Evolutionary conservation across 768 basidiomycete genomes (phyloP).

Genomic region (Tulasnella sp.): DNA sequence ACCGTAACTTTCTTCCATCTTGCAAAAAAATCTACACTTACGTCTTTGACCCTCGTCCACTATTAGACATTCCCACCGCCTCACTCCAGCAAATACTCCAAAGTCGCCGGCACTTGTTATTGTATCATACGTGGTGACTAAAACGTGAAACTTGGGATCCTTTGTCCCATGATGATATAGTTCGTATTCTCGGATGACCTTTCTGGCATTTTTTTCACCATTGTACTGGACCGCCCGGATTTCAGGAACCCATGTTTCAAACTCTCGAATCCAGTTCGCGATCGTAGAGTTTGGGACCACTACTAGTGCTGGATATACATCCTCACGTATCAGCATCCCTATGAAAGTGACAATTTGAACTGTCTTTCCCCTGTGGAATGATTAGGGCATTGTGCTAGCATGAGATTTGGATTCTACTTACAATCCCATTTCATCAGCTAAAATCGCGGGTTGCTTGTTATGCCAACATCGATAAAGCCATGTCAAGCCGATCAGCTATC

Average conservation of each 20-base stretch:
- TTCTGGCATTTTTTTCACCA: conserved; percentile 66
- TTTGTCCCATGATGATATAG: conserved; percentile 44
- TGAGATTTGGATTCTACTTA: conserved; percentile 24
- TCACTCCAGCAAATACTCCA: conserved; percentile 64
- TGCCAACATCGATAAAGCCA: conserved; percentile 86
- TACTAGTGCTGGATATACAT: conserved; percentile 68
- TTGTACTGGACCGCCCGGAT: conserved; percentile 73
- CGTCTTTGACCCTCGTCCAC: conserved; percentile 88
- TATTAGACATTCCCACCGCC: conserved; percentile 86
- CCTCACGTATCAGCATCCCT: conserved; percentile 42
- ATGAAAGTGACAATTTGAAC: conserved; percentile 83
- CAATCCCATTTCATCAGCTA: conserved; percentile 98
- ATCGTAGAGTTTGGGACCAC: conserved; percentile 96
- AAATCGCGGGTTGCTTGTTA: conserved; percentile 68
- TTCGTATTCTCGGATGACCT: conserved; percentile 71
- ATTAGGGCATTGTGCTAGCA: neutral
- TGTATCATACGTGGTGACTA: conserved; percentile 89
- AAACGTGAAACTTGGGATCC: conserved; percentile 67
- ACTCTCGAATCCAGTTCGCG: conserved; percentile 90
- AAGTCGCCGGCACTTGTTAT: conserved; percentile 59
- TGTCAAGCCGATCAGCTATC: conserved; percentile 63
- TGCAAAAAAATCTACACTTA: conserved; percentile 32
- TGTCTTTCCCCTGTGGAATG: conserved; percentile 57
- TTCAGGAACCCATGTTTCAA: conserved; percentile 57
- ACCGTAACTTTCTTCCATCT: conserved; percentile 9